Conservation (phyloP, 2,329 filamentous ascomycete genomes). For the Penicillium psychrosexuale region DNA sequence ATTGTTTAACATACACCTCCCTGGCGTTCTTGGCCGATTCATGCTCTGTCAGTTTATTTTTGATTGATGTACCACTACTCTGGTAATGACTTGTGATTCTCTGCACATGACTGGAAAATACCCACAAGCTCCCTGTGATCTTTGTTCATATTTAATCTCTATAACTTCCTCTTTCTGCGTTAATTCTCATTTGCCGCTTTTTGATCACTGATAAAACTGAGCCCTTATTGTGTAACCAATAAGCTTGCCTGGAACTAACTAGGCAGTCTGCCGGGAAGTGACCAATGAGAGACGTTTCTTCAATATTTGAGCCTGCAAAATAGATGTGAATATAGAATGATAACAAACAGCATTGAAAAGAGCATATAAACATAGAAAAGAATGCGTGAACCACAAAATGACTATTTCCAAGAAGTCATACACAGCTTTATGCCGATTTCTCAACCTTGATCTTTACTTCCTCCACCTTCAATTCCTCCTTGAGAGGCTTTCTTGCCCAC, state of each 20-base stretch:
- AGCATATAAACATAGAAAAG: neutral
- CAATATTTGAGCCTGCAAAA: neutral
- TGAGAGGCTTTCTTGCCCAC: conserved; percentile 4
- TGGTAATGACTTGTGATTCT: neutral
- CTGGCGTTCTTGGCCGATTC: conserved; percentile 8
- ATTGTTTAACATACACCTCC: conserved; percentile 1
- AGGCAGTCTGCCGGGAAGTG: too few species aligned
- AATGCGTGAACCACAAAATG: neutral
- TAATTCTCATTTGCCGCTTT: neutral
- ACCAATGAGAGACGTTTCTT: too few species aligned
- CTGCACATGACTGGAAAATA: conserved; percentile 12
- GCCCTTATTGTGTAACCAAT: neutral
- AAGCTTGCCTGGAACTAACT: too few species aligned
- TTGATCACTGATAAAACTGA: too few species aligned
- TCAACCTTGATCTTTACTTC: neutral
- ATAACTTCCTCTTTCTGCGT: neutral
- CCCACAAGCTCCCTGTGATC: neutral
- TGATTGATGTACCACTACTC: neutral
- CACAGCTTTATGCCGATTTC: neutral
- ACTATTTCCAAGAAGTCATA: neutral
- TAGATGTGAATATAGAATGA: neutral
- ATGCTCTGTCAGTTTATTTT: neutral
- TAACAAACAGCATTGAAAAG: neutral
- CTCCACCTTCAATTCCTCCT: neutral
- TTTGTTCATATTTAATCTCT: neutral